Evolutionary conservation across 306 rosid genomes (phyloP).

Genomic region (Vigna radiata): DNA sequence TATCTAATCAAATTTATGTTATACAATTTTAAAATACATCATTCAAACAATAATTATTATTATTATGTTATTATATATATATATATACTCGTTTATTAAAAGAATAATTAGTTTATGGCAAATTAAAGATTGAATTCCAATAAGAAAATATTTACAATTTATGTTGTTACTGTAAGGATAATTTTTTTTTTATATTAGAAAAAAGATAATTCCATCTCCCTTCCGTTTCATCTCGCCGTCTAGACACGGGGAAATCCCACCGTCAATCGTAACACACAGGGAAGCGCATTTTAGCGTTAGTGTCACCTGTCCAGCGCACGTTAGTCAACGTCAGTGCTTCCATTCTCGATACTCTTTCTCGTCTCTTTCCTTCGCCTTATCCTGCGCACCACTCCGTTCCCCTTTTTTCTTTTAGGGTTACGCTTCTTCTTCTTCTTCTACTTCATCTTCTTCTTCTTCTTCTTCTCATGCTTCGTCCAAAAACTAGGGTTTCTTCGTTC

Average conservation of each 20-base stretch:
- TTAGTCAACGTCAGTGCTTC: constrained; percentile 46
- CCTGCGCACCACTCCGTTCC: constrained; percentile 63
- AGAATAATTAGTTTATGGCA: too few relatives aligned
- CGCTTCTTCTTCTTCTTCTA: constrained; percentile 38
- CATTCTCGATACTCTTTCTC: constrained; percentile 43
- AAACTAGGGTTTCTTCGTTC: constrained; percentile 39
- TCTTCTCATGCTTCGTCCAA: constrained; percentile 41
- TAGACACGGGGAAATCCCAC: constrained; percentile 28
- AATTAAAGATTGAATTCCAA: too few relatives aligned
- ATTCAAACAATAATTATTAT: too few relatives aligned
- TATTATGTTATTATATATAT: too few relatives aligned
- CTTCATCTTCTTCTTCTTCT: constrained; percentile 11
- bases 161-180: too few relatives aligned
- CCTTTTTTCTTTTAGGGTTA: constrained; percentile 41
- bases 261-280: not conserved
- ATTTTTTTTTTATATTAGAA: too few relatives aligned
- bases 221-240: not conserved
- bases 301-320: constrained; percentile 46
- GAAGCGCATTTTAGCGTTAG: constrained; percentile 51
- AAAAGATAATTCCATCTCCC: not conserved
- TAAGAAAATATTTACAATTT: too few relatives aligned
- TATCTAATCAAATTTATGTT: too few relatives aligned
- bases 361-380: constrained; percentile 47
- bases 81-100: too few relatives aligned
- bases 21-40: too few relatives aligned